Evolutionary conservation across 441 rosid genomes (phyloP).

Genomic region (Corymbia calophylla): DNA sequence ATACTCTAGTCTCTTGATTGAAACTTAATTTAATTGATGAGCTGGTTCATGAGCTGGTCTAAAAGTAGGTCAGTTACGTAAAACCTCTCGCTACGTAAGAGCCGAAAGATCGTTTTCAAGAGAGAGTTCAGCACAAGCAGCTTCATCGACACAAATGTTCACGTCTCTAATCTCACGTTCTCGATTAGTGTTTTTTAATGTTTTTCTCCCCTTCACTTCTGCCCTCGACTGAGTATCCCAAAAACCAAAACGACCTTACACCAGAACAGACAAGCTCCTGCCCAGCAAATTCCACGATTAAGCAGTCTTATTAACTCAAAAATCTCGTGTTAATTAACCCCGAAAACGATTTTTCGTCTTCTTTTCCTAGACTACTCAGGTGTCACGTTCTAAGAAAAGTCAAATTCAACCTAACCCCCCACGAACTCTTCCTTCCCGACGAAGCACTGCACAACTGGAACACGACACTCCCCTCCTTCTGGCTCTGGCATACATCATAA

Average conservation of each 20-base stretch:
- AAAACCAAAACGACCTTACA: not conserved
- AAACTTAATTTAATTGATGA: not conserved
- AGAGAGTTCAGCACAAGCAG: not conserved
- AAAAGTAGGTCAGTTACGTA: not conserved
- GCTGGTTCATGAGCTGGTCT: not conserved
- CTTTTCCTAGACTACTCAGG: not conserved
- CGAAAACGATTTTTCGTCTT: not conserved
- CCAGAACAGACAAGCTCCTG: not conserved
- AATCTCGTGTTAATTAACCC: not conserved
- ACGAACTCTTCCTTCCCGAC: not conserved
- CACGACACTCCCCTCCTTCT: not conserved
- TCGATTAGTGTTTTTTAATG: not conserved
- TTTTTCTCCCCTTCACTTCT: not conserved
- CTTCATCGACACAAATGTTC: not conserved
- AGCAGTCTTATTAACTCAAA: not conserved
- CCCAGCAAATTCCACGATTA: not conserved
- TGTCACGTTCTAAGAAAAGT: not conserved
- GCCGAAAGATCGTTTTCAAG: not conserved
- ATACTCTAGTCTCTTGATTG: not conserved
- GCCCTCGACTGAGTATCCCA: not conserved
- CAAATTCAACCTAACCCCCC: not conserved
- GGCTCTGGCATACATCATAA: not conserved
- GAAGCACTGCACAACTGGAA: not conserved
- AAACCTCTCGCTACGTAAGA: not conserved
- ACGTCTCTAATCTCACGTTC: not conserved